A percentile compares a stretch with the other conserved stretches of the same genome.
These are phyloP conservation scores for Dryas integrifolia DNA, from an alignment of 331 rosid genomes.

Conservation along the genomic window DNA sequence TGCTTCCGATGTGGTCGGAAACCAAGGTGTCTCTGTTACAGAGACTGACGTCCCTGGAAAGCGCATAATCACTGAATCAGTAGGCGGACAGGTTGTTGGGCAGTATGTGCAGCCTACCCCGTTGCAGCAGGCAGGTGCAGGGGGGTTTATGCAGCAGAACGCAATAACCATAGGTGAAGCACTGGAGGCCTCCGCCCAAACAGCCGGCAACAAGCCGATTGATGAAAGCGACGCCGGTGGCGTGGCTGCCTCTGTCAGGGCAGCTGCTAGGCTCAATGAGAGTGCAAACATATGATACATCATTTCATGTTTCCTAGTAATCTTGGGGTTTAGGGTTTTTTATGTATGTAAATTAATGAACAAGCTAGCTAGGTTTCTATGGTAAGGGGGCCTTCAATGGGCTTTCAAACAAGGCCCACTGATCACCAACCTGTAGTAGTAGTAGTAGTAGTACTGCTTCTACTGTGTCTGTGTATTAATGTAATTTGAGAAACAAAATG, in stretches of 20 bases:
- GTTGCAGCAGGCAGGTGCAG: not conserved
- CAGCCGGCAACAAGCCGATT: slow-evolving; percentile 49
- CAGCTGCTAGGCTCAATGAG: slow-evolving; percentile 73
- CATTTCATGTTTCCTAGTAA: not conserved
- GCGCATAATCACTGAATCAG: slow-evolving; percentile 59
- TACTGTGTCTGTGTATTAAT: too few species aligned
- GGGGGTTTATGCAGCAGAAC: slow-evolving; percentile 19
- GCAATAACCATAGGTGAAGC: slow-evolving; percentile 74
- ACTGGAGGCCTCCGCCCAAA: slow-evolving; percentile 57
- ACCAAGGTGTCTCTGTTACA: slow-evolving; percentile 50
- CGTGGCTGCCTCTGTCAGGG: slow-evolving; percentile 56
- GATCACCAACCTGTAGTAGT: too few species aligned
- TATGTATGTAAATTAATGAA: too few species aligned
- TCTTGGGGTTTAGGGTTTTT: too few species aligned
- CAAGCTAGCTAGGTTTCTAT: too few species aligned
- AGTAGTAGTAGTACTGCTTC: too few species aligned
- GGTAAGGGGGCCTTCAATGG: too few species aligned
- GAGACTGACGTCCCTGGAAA: slow-evolving; percentile 52
- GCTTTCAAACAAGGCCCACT: too few species aligned
- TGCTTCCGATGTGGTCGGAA: slow-evolving; percentile 41
- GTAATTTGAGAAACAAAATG: too few species aligned
- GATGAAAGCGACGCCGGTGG: slow-evolving; percentile 74
- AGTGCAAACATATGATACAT: not conserved
- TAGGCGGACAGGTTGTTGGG: slow-evolving; percentile 66
- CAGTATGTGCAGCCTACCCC: slow-evolving; percentile 43